Evolutionary conservation across 2,329 filamentous ascomycete species (phyloP).

Genomic region (Passalora sequoiae): DNA sequence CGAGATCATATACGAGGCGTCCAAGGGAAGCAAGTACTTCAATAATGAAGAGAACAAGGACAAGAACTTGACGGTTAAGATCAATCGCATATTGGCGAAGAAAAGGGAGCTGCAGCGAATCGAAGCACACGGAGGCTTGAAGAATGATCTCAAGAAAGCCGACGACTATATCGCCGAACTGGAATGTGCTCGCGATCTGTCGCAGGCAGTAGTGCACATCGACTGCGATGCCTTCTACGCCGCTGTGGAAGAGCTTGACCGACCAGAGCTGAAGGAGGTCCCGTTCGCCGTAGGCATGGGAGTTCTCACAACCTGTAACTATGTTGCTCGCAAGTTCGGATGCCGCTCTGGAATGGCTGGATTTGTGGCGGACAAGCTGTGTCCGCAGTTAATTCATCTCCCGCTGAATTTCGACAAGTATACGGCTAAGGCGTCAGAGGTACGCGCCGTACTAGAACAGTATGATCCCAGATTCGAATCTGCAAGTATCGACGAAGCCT

Average conservation of each 20-base stretch:
- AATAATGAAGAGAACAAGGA: constrained; percentile 82
- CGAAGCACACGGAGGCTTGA: constrained; percentile 54
- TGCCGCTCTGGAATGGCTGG: constrained; percentile 92
- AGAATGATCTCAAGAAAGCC: constrained; percentile 65
- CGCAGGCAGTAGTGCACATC: constrained; percentile 80
- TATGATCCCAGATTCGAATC: constrained; percentile 91
- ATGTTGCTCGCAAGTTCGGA: constrained; percentile 81
- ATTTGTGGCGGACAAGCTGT: constrained; percentile 92
- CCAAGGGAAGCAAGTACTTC: constrained; percentile 95
- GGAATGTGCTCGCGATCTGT: constrained; percentile 72
- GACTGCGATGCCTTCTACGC: constrained; percentile 98
- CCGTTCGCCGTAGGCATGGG: constrained; percentile 86
- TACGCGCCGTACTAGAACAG: constrained; percentile 72
- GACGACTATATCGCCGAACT: constrained; percentile 77
- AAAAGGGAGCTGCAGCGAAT: constrained; percentile 70
- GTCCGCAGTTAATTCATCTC: constrained; percentile 75
- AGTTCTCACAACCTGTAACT: constrained; percentile 72
- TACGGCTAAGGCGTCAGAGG: constrained; percentile 78
- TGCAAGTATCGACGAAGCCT: constrained; percentile 93
- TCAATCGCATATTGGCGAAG: constrained; percentile 68
- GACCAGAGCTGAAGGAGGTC: constrained; percentile 75
- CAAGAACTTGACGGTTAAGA: constrained; percentile 77
- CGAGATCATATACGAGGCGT: constrained; percentile 94
- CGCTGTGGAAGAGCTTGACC: constrained; percentile 70
- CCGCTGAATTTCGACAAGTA: constrained; percentile 90